Evolutionary conservation across 1,284 basidiomycete genomes (phyloP).

Genomic region (Rhodotorula sp.): DNA sequence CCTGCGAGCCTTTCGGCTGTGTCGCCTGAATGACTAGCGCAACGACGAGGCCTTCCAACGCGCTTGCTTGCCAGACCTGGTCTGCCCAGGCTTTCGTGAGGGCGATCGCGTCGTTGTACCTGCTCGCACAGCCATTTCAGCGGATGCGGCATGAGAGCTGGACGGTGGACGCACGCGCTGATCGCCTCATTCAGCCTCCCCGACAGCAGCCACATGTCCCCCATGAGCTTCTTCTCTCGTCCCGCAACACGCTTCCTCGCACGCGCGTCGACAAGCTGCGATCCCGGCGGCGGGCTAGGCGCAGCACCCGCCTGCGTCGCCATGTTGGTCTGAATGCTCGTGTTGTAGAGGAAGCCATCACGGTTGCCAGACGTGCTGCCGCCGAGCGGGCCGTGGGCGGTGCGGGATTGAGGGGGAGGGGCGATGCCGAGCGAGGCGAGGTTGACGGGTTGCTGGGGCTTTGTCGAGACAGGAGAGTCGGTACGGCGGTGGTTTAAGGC

Average conservation of each 20-base stretch:
- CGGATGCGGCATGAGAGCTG: neutral
- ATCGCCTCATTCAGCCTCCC: conserved; percentile 77
- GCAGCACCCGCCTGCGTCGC: conserved; percentile 16
- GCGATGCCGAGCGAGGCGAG: conserved; percentile 27
- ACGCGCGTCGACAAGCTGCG: conserved; percentile 33
- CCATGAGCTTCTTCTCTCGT: conserved; percentile 80
- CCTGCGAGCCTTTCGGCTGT: conserved; percentile 20
- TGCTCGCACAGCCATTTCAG: conserved; percentile 48
- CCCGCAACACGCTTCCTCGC: conserved; percentile 53
- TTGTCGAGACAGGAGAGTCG: conserved; percentile 50
- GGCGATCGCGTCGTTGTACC: conserved; percentile 79
- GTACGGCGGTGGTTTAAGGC: conserved; percentile 52
- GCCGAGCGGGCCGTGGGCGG: conserved; percentile 23
- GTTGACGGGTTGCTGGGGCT: conserved; percentile 28
- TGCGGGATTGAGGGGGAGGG: conserved; percentile 34
- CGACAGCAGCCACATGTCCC: conserved; percentile 79
- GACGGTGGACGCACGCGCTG: conserved; percentile 62
- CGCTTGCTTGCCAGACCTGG: conserved; percentile 80
- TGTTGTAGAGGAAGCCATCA: conserved; percentile 32
- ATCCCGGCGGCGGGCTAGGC: conserved; percentile 31
- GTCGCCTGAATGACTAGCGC: conserved; percentile 36
- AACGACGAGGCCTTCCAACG: conserved; percentile 73
- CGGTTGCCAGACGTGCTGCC: conserved; percentile 33
- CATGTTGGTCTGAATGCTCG: conserved; percentile 31
- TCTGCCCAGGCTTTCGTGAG: conserved; percentile 72